Base-by-base conservation (phyloP, 2,329 filamentous ascomycete genomes). In the Eurotiales sp. region DNA sequence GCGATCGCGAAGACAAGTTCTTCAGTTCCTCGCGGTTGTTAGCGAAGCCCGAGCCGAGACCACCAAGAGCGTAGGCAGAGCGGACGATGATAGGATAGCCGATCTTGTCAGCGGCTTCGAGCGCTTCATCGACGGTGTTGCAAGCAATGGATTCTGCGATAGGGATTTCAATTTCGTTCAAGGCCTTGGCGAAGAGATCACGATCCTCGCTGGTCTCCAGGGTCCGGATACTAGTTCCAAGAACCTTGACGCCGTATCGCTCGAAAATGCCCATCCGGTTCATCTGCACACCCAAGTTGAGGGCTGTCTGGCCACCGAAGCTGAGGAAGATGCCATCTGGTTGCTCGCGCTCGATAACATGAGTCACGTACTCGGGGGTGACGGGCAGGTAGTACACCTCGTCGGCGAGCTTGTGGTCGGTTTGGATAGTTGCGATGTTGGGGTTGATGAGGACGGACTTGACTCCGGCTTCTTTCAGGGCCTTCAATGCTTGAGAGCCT, bases 381-480 rank as follows among this genome's bases (percentile, higher is more conserved):
- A 99, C 91, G 51, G 93, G 93, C 32, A 97, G 86, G 74, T 96
- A 97, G 80, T 97, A 97, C 65, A 97, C 88, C 76, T 97, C 91
- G 68, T 97, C 92, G 66, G 90, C 90, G 68, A 97, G 87, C 65
- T 87, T 86, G 79, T 97, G 92, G 71, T 95, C 90, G 62, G 92
- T 97, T 76, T 97, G 92, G 66, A 97, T 97, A 53, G 93, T 97
- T 55, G 92, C 92, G 70, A 97, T 97, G 72, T 97, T 97, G 64
- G 92, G 92, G 75, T 97, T 97, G 71, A 97, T 91, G 58, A 97
- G 84, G 50, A 97, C 88, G 8, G 92, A 96, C 60, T 85, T 76
- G 55, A 97, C 88, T 55, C 90, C 90, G 57, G 91, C 92, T 76
- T 97, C 92, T 75, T 96, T 97, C 56, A 99, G 80, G 34, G 93